Evolutionary conservation across 768 basidiomycete genomes (phyloP).

Genomic region (Calvatia gigantea): DNA sequence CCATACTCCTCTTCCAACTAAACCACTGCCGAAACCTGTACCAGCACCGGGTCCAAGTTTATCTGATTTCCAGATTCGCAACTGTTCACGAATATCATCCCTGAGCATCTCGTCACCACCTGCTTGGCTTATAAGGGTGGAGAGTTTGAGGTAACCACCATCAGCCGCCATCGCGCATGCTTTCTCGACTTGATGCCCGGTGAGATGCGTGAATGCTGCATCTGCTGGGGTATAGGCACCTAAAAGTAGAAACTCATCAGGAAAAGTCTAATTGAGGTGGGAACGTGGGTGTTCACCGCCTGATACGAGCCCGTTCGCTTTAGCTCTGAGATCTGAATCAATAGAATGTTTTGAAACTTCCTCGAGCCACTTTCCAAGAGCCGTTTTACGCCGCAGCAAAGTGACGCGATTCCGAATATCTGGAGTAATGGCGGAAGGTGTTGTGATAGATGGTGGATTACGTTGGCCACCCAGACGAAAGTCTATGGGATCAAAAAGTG

Average conservation of each 20-base stretch:
- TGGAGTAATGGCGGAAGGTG: conserved; percentile 39
- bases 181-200: conserved; percentile 84
- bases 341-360: conserved; percentile 65
- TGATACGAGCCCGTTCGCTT: conserved; percentile 24
- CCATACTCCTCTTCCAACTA: conserved; percentile 53
- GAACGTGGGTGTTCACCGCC: too few relatives aligned
- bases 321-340: conserved; percentile 58
- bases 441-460: conserved; percentile 9
- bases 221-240: conserved; percentile 40
- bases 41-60: conserved; percentile 36
- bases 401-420: conserved; percentile 61
- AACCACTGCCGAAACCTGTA: conserved; percentile 30
- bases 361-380: conserved; percentile 84
- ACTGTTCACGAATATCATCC: conserved; percentile 68
- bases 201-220: conserved; percentile 72
- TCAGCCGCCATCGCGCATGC: conserved; percentile 75
- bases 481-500: conserved; percentile 84
- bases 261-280: too few relatives aligned
- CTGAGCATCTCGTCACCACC: conserved; percentile 75
- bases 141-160: conserved; percentile 76
- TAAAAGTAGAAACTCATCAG: too few relatives aligned
- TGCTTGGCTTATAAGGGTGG: conserved; percentile 85
- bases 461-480: conserved; percentile 46
- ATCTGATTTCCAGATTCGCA: conserved; percentile 81
- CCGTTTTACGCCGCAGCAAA: conserved; percentile 69